Evolutionary conservation across 2,329 filamentous ascomycete species (phyloP).

Genomic region (Diaporthe sp.): DNA sequence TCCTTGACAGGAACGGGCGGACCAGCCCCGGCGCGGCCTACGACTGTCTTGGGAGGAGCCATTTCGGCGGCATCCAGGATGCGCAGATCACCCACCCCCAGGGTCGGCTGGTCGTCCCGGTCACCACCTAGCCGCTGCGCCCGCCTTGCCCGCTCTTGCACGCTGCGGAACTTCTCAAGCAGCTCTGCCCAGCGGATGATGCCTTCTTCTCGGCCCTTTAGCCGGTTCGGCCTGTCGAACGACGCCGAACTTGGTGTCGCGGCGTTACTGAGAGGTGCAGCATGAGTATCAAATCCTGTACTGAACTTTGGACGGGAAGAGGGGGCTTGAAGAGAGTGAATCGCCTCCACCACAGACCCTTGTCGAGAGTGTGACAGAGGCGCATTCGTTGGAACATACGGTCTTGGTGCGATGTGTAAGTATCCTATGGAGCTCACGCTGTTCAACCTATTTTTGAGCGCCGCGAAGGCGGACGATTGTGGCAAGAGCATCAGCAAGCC

Average conservation of each 20-base stretch:
- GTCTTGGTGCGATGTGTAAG: constrained; percentile 83
- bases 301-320: constrained; percentile 41
- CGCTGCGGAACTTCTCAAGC: constrained; percentile 91
- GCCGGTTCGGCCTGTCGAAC: constrained; percentile 80
- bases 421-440: constrained; percentile 98
- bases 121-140: constrained; percentile 71
- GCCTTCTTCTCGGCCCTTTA: constrained; percentile 86
- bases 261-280: constrained; percentile 54
- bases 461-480: constrained; percentile 96
- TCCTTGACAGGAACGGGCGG: constrained; percentile 65
- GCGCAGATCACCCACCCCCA: constrained; percentile 54
- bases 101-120: constrained; percentile 59
- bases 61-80: constrained; percentile 55
- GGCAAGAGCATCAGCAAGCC: constrained; percentile 98
- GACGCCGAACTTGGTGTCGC: constrained; percentile 64
- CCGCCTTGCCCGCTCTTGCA: constrained; percentile 87
- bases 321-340: constrained; percentile 43
- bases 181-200: constrained; percentile 93
- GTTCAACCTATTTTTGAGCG: constrained; percentile 95
- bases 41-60: constrained; percentile 50
- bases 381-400: constrained; percentile 68
- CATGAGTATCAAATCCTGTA: constrained; percentile 53
- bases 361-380: constrained; percentile 48
- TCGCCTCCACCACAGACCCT: constrained; percentile 50
- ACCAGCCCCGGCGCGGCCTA: constrained; percentile 49